Base-by-base conservation (phyloP, 2,329 filamentous ascomycete genomes). In the Exophiala sp. region DNA sequence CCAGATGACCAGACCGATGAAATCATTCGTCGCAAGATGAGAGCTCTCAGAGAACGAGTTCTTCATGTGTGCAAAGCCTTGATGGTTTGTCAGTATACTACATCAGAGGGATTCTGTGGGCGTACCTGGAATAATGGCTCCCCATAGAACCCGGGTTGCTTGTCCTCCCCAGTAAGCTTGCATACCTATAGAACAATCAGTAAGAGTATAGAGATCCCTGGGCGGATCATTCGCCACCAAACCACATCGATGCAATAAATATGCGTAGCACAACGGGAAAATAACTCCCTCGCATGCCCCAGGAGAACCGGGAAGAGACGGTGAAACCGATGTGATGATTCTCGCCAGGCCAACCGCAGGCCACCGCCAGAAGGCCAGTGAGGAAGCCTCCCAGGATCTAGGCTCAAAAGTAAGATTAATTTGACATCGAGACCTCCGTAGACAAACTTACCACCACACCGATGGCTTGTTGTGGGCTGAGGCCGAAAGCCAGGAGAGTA, bases 281-380 rank as follows among this genome's bases (percentile, higher is more conserved):
- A 42, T 60, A 62, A 27, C 55, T 56, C 13, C 60, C 60, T 34
- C 55, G 49, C 58, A 62, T 62, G 11, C 60, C 60, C 58, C 58
- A 62, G 6, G 58, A 61, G 34, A 60, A 60, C 30, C 61, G 48
- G 18, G 55, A 61, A 18, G 58, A 50, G 18, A 63, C 59, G 4
- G 61, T 63, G 51, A 63, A 63, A 9, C 61, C 61, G 42, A 63
- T 58, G 46, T 62, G 55, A 16, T 63, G 61, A 14, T 55, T 57
- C 39, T 60, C 57, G 8, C 61, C 61, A 57, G 60, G 60, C 61
- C 61, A 62, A 9, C 61, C 61, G 43, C 57, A 59, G 3, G 53
- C 56, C 11, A 63, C 61, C 3, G 60, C 60, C 19, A 63, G 47
- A 16, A 62, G 45, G 30, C 56, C 60, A 3, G 56, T 58, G 43